A percentile compares a stretch with the other conserved stretches of the same genome.
Evolutionary conservation across 768 basidiomycete species (phyloP).

Genomic region (Russula vinacea): DNA sequence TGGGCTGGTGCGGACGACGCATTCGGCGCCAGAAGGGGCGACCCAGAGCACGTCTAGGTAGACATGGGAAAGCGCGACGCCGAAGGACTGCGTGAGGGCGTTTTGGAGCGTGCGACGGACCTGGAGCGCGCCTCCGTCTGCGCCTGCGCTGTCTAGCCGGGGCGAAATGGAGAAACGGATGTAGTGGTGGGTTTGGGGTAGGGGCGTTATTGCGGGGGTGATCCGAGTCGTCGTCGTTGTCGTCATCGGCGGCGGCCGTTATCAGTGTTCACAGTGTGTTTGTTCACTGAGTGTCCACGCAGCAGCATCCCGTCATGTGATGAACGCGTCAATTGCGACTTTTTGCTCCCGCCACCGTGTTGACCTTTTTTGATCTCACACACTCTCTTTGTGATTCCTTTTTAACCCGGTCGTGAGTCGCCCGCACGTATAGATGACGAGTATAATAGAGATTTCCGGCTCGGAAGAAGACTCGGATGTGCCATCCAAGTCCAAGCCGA

Average conservation of each 20-base stretch:
- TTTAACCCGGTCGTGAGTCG: not conserved
- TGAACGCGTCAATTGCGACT: not conserved
- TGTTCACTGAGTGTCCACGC: too few species aligned
- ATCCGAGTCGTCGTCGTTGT: not conserved
- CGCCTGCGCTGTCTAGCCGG: constrained; percentile 32
- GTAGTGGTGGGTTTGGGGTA: constrained; percentile 41
- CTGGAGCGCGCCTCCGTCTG: constrained; percentile 41
- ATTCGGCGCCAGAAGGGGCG: constrained; percentile 40
- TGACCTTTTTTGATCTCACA: not conserved
- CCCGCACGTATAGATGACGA: not conserved
- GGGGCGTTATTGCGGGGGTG: not conserved
- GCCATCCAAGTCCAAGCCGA: not conserved
- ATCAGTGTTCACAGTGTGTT: too few species aligned
- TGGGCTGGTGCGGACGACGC: constrained; percentile 42
- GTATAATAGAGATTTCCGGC: constrained; percentile 10
- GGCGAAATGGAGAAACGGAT: constrained; percentile 46
- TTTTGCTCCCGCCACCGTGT: not conserved
- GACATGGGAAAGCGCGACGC: constrained; percentile 47
- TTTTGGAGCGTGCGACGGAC: constrained; percentile 57
- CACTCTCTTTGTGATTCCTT: not conserved
- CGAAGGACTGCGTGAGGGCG: constrained; percentile 53
- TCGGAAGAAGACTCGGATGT: constrained; percentile 12
- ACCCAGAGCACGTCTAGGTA: constrained; percentile 62
- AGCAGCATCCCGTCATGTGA: not conserved
- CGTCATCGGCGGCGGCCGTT: not conserved